Conservation (phyloP, 768 basidiomycete species). For the Ephemerocybe angulata region DNA sequence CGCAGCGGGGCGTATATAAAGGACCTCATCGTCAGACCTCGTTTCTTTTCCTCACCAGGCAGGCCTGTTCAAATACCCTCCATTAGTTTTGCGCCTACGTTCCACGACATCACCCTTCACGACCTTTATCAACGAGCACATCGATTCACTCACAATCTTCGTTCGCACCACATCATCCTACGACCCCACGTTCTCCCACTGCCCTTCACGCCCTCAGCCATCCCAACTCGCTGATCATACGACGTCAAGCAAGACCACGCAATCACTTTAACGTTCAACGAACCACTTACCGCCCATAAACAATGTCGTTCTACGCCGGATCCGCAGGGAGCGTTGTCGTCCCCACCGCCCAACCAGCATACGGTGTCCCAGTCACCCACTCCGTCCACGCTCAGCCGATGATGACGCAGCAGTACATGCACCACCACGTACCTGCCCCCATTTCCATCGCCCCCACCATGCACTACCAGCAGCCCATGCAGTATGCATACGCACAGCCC, state of each 20-base stretch:
- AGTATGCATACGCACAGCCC: background rate
- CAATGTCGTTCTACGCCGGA: conserved; percentile 13
- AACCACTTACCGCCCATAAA: background rate
- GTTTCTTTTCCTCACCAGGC: conserved; percentile 8
- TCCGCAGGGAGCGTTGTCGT: conserved; percentile 14
- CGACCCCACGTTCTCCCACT: no score
- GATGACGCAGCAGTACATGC: background rate
- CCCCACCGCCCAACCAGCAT: background rate
- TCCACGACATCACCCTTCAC: background rate
- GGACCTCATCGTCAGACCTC: background rate
- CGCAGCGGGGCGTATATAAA: background rate
- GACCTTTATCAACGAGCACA: no score
- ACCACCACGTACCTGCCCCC: background rate
- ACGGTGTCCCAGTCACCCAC: conserved; percentile 1
- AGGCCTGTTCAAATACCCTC: conserved; percentile 10
- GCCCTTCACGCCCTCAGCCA: no score
- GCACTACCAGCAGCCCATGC: background rate
- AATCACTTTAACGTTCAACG: background rate
- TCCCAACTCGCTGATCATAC: no score
- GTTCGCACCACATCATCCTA: no score
- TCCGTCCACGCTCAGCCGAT: background rate
- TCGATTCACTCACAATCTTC: background rate
- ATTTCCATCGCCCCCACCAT: background rate
- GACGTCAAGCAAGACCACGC: background rate
- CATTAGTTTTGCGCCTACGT: conserved; percentile 1